Evolutionary conservation across 306 rosid genomes (phyloP), one percentile per base, ranked within the genome.

Genomic region (Ammopiptanthus mongolicus): DNA sequence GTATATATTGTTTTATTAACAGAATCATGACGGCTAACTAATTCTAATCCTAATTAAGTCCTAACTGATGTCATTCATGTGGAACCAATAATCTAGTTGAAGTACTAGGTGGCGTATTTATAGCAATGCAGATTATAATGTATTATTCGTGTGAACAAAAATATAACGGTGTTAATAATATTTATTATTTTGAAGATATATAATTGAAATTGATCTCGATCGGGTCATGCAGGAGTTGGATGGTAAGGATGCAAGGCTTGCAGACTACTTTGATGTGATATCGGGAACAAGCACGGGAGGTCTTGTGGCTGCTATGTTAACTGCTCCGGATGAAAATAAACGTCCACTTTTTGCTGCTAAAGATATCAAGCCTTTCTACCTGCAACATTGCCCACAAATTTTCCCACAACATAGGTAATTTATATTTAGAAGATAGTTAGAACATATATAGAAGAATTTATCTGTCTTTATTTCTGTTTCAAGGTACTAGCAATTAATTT

Each of bases 221-320:
- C n/a, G n/a, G n/a, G n/a, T n/a, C n/a, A n/a, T n/a, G n/a, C 55
- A 91, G 97, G 87, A 87, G 28, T 65, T 87, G 63, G 97, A 87
- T 14, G 97, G 94, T 1, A 78, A 73, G 8, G 92, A 84, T 25
- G 92, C 92, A 65, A 88, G 93, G 11, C 83, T 90, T 2, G 91
- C 96, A 59, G 96, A 90, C 14, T 90, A 90, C 61, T 88, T 90
- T 42, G 96, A 90, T 57, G 88, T 90, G 42, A 85, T 90, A 25
- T 69, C 93, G 12, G 96, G 93, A 76, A 90, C 96, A 53, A 88
- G 93, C 66, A 86, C 96, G 0, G 96, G 96, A 0, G 94, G 97
- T 3, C 86, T 91, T 33, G 85, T 91, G 34, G 83, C 90, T 0
- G 83, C 94, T 28, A 91, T 91, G 94, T 17, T 91, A 13, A 62